These are phyloP conservation scores for Talaromyces nanjingensis DNA, from an alignment of 495 filamentous ascomycete species.

Conservation along the genomic window DNA sequence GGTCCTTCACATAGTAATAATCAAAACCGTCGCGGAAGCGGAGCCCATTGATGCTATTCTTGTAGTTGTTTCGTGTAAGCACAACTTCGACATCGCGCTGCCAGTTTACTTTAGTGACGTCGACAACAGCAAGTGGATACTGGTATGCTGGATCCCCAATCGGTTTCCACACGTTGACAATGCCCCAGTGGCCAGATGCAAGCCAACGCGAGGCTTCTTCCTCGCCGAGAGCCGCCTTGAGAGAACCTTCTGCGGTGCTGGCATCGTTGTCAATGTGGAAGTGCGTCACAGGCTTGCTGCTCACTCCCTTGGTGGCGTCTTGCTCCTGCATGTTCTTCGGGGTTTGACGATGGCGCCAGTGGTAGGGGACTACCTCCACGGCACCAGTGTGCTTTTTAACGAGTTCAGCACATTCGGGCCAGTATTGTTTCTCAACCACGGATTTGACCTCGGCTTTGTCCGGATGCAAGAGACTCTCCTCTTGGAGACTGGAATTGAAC, in stretches of 20 bases:
- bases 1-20: background rate
- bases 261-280: background rate
- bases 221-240: background rate
- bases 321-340: background rate
- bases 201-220: background rate
- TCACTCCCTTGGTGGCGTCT: background rate
- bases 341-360: background rate
- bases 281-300: constrained; percentile 1
- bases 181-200: constrained; percentile 2
- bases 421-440: background rate
- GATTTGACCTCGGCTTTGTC: constrained; percentile 1
- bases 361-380: background rate
- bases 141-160: constrained; percentile 1
- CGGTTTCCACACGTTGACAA: background rate
- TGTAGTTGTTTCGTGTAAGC: background rate
- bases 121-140: background rate
- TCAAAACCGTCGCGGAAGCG: background rate
- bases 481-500: background rate
- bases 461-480: background rate
- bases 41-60: constrained; percentile 1
- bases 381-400: background rate
- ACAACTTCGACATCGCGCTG: constrained; percentile 1
- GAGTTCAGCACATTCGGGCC: background rate
- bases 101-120: constrained; percentile 1
- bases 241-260: too few relatives aligned